Base-by-base conservation (phyloP, 1,284 basidiomycete genomes). In the Naganishia sp. region DNA sequence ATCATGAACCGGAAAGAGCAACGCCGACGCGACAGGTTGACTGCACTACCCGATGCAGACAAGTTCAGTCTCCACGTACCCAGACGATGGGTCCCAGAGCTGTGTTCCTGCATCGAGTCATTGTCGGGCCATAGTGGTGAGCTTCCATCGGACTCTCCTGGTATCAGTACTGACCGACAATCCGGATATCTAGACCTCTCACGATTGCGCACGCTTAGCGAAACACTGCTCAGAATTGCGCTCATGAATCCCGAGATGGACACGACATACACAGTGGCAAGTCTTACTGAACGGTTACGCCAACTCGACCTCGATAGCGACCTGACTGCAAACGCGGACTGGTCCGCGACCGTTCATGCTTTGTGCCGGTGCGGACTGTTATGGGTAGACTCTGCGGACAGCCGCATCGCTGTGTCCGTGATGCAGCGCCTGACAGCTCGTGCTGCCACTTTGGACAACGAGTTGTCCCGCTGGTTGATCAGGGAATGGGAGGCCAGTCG, bases 311-410 rank as follows among this genome's bases (percentile, higher is more conserved):
- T 31, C 15, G 11, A 50, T 0, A 13, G 49, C 21, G 52, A 69
- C 31, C 31, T 70, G 9, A 46, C 64, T n/a, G 31, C 63, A 4
- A 60, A 64, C n/a, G 18, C 57, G 21, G 68, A 76, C 2, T 90
- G 88, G 87, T 85, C 84, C 0, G 75, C 72, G 46, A 78, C 78
- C 7, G 83, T 88, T 1, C 85, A 87, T 70, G 72, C 73, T 9
- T 80, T 90, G 3, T 90, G 87, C 86, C 81, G 83, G 28, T 79
- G 82, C 0, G 76, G 82, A 11, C 86, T 88, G 84, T 72, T 74
- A 0, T 64, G 65, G 65, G 52, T 48, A 3, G 57, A 61, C 39
- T 33, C 46, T 13, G 57, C 50, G 9, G 23, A 61, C 39, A 42
- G 33, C 18, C 21, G 33, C 21, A 50, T 21, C 7, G 57, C 57